These are phyloP conservation scores for Dryas drummondii DNA, from an alignment of 306 rosid species.

Conservation along the genomic window DNA sequence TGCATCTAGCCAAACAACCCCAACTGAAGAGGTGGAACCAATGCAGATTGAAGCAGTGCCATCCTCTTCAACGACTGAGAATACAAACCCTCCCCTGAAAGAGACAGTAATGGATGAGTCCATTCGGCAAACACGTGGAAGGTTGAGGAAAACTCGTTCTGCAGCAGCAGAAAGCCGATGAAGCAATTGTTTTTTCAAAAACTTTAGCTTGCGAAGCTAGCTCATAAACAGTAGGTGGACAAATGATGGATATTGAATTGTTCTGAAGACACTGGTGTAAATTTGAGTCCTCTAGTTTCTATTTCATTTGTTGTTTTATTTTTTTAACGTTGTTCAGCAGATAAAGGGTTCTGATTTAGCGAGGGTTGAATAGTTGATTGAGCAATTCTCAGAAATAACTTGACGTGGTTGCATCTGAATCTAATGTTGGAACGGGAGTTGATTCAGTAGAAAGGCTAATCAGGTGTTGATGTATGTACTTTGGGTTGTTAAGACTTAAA, in stretches of 20 bases:
- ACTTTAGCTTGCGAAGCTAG: conserved; percentile 32
- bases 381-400: not conserved
- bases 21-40: conserved; percentile 25
- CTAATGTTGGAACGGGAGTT: not conserved
- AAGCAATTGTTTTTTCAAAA: conserved; percentile 9
- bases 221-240: conserved; percentile 28
- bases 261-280: conserved; percentile 51
- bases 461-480: not conserved
- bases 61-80: conserved; percentile 27
- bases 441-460: not conserved
- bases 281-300: conserved; percentile 41
- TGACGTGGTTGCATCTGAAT: not conserved
- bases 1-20: conserved; percentile 25
- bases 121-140: conserved; percentile 27
- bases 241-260: conserved; percentile 36
- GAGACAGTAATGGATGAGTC: conserved; percentile 31
- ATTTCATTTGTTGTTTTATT: conserved; percentile 53
- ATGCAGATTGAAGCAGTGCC: conserved; percentile 29
- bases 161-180: conserved; percentile 37
- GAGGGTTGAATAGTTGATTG: not conserved
- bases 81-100: conserved; percentile 4
- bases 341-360: conserved; percentile 10
- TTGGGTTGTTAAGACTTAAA: not conserved
- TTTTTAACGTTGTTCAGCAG: conserved; percentile 17
- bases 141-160: conserved; percentile 36